Evolutionary conservation across 2,329 filamentous ascomycete species (phyloP).

Genomic region (Pleomassaria siparia): DNA sequence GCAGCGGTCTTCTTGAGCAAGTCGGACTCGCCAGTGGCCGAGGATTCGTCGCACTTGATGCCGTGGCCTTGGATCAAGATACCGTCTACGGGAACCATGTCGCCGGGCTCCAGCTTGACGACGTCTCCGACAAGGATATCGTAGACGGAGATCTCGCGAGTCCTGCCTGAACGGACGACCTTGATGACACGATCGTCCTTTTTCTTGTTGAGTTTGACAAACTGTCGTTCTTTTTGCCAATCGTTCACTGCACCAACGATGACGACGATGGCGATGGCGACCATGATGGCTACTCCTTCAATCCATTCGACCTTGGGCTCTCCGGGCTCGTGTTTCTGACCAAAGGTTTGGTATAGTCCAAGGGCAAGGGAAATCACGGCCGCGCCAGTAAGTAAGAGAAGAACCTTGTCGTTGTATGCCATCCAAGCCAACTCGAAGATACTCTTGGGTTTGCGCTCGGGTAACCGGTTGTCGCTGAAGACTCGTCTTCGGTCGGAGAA

Average conservation of each 20-base stretch:
- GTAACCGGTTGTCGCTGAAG: slow-evolving; percentile 70
- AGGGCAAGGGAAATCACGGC: slow-evolving; percentile 74
- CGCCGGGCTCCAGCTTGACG: slow-evolving; percentile 71
- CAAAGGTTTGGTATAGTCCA: slow-evolving; percentile 72
- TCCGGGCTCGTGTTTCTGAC: slow-evolving; percentile 54
- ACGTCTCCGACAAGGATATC: slow-evolving; percentile 75
- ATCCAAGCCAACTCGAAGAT: slow-evolving; percentile 76
- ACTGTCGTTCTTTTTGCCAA: slow-evolving; percentile 80
- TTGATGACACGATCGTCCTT: slow-evolving; percentile 76
- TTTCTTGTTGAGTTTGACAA: slow-evolving; percentile 77
- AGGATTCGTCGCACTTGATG: slow-evolving; percentile 72
- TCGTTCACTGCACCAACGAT: slow-evolving; percentile 77
- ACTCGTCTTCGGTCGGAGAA: slow-evolving; percentile 69
- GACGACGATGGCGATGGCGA: slow-evolving; percentile 75
- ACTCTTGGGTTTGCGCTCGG: slow-evolving; percentile 68
- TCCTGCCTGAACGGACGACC: slow-evolving; percentile 72
- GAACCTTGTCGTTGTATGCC: slow-evolving; percentile 78
- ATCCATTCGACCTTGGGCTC: slow-evolving; percentile 72
- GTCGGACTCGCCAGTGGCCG: slow-evolving; percentile 75
- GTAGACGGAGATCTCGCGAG: slow-evolving; percentile 68
- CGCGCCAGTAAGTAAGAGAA: slow-evolving; percentile 70
- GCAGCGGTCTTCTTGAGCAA: slow-evolving; percentile 67
- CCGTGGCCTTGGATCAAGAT: slow-evolving; percentile 69
- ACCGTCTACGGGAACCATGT: slow-evolving; percentile 72
- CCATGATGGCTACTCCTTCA: slow-evolving; percentile 77